phyloP scores from a whole-genome alignment of 2,329 filamentous ascomycete species.

The Tympanopsis confertula region DNA sequence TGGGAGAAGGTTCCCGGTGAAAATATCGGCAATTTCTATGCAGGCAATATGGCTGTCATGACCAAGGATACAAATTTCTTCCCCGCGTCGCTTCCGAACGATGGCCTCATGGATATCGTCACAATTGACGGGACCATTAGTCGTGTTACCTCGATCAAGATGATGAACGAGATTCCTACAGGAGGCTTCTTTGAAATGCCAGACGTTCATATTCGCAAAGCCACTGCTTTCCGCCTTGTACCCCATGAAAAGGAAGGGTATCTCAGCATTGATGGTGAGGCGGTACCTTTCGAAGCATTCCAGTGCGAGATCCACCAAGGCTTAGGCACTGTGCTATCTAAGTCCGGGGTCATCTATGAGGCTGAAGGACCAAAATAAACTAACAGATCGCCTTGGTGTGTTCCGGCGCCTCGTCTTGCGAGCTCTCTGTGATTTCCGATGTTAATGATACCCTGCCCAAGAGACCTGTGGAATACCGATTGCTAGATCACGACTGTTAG shows the following conservation, averaged over 20 bases:
- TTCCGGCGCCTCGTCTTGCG: too few species aligned
- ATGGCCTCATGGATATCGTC: conserved; percentile 50
- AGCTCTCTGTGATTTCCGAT: too few species aligned
- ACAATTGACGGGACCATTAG: conserved; percentile 44
- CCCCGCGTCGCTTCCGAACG: conserved; percentile 45
- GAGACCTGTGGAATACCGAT: too few species aligned
- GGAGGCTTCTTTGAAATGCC: conserved; percentile 46
- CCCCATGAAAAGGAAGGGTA: conserved; percentile 40
- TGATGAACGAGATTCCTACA: conserved; percentile 41
- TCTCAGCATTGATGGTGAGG: conserved; percentile 57
- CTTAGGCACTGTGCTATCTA: conserved; percentile 48
- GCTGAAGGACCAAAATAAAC: background rate
- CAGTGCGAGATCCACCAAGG: conserved; percentile 52
- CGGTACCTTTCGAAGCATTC: conserved; percentile 50
- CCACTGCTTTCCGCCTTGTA: conserved; percentile 46
- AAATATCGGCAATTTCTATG: conserved; percentile 55
- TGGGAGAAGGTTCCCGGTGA: conserved; percentile 45
- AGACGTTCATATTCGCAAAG: conserved; percentile 29
- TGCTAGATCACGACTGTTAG: too few species aligned
- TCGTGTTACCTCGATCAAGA: conserved; percentile 37
- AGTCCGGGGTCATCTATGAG: conserved; percentile 42
- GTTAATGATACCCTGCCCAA: too few species aligned
- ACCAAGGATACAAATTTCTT: conserved; percentile 53
- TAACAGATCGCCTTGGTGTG: too few species aligned
- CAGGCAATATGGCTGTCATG: conserved; percentile 57